A percentile compares a stretch with the other conserved stretches of the same genome.
Conservation (phyloP, 108 stramenopile species). For the Cyclostephanos invisitatus region DNA sequence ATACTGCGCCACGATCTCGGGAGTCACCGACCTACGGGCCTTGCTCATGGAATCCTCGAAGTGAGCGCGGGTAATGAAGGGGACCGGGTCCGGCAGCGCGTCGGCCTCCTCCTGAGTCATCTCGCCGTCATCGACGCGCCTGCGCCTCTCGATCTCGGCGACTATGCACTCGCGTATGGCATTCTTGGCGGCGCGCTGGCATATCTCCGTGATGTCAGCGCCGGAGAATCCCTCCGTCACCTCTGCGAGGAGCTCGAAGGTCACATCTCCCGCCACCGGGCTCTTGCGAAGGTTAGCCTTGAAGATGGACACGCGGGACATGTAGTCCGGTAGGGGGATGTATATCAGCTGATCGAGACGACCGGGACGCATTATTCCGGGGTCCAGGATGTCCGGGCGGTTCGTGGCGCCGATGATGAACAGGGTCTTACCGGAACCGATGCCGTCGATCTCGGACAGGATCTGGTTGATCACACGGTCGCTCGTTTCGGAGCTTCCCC, state of each 20-base stretch:
- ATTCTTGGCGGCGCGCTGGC: conserved; percentile 89
- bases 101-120: conserved; percentile 84
- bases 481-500: conserved; percentile 91
- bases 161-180: conserved; percentile 94
- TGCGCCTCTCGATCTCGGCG: conserved; percentile 82
- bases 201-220: conserved; percentile 96
- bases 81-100: conserved; percentile 82
- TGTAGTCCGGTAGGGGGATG: conserved; percentile 90
- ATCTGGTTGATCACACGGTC: conserved; percentile 99
- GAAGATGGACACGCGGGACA: conserved; percentile 92
- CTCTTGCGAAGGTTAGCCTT: conserved; percentile 94
- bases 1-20: conserved; percentile 86
- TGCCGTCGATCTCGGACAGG: conserved; percentile 97
- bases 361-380: conserved; percentile 94
- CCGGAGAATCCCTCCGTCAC: conserved; percentile 93
- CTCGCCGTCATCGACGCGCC: conserved; percentile 85
- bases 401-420: conserved; percentile 96
- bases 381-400: conserved; percentile 92
- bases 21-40: conserved; percentile 84
- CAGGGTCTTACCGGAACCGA: conserved; percentile 92
- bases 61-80: conserved; percentile 73
- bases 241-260: conserved; percentile 83
- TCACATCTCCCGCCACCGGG: conserved; percentile 81
- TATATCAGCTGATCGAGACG: conserved; percentile 95
- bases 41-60: conserved; percentile 90